phyloP scores from a whole-genome alignment of 2,329 filamentous ascomycete species.

The Pestalotiopsis sp. region DNA sequence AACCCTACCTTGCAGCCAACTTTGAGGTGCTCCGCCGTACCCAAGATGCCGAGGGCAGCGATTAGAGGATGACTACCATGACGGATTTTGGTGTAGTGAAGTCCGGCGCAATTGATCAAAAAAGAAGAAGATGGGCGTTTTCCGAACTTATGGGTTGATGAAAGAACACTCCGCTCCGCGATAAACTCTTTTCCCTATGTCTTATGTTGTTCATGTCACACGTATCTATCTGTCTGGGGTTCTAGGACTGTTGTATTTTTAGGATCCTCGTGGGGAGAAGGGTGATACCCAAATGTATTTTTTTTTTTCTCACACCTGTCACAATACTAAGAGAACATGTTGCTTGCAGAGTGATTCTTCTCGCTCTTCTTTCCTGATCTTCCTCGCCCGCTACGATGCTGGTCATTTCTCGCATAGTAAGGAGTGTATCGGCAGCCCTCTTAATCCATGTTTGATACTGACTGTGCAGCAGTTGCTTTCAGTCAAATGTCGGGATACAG shows the following conservation, averaged over 20 bases:
- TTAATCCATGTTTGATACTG: too few species aligned
- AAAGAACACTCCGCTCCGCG: constrained; percentile 10
- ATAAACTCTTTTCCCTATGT: background rate
- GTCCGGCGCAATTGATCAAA: background rate
- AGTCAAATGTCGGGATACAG: too few species aligned
- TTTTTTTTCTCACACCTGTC: background rate
- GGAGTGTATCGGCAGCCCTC: too few species aligned
- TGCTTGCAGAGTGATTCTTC: background rate
- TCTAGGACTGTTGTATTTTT: constrained; percentile 10
- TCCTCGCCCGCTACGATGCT: background rate
- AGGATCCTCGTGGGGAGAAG: constrained; percentile 1
- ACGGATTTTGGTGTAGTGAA: background rate
- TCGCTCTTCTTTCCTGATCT: background rate
- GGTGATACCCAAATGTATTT: constrained; percentile 12
- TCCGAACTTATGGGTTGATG: background rate
- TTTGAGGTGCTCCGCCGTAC: constrained; percentile 9
- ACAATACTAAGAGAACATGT: background rate
- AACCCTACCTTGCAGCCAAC: background rate
- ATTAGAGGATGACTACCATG: background rate
- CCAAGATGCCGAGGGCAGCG: constrained; percentile 9
- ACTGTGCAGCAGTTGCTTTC: too few species aligned
- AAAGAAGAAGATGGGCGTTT: background rate
- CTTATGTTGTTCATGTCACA: background rate
- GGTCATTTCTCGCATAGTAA: background rate
- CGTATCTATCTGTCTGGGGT: constrained; percentile 5